phyloP scores from a whole-genome alignment of 2,329 filamentous ascomycete species.

The Ilyonectria sp. region DNA sequence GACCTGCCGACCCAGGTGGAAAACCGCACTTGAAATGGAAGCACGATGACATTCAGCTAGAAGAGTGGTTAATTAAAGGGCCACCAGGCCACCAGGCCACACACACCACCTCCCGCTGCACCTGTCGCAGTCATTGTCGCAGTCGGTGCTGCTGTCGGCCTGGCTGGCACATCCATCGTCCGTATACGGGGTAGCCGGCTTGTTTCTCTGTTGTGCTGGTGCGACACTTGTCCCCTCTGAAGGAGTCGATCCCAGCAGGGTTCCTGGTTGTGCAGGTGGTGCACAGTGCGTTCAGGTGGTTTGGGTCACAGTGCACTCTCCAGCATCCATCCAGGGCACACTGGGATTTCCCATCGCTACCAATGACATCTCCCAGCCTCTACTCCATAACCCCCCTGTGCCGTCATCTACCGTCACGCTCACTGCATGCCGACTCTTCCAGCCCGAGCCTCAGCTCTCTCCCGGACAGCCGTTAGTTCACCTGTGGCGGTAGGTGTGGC shows the following conservation, averaged over 20 bases:
- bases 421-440: neutral
- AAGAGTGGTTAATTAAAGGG: neutral
- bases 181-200: conserved; percentile 12
- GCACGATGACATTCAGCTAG: neutral
- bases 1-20: conserved; percentile 7
- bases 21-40: neutral
- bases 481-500: conserved; percentile 17
- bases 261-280: neutral
- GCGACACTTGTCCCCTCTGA: conserved; percentile 17
- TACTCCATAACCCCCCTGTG: neutral
- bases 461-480: conserved; percentile 8
- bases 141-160: neutral
- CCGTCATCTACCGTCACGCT: conserved; percentile 3
- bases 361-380: no score
- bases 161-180: neutral
- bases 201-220: conserved; percentile 25
- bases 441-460: neutral
- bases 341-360: neutral
- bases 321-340: neutral
- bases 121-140: neutral
- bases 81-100: neutral
- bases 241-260: conserved; percentile 19
- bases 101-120: neutral
- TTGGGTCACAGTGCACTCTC: neutral
- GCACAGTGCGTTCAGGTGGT: neutral